Base-by-base conservation (phyloP, 352 stramenopile species). In the Phytophthora idaei region DNA sequence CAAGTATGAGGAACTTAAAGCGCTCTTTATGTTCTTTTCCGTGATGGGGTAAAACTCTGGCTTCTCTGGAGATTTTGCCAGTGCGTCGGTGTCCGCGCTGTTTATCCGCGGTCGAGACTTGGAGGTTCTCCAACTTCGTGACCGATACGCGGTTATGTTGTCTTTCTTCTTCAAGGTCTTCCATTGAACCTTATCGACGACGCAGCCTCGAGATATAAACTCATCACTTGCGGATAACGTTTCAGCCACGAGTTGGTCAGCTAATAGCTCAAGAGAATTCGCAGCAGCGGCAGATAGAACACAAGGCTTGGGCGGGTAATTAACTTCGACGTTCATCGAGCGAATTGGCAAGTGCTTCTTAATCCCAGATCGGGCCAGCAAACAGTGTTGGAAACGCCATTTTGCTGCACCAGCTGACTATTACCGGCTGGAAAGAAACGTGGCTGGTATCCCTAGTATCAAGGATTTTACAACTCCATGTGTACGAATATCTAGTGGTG, bases 181-280 rank as follows among this genome's bases (percentile, higher is more conserved):
- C 81, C 81, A 90, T 47, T 74, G 69, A 7, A 69, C 52, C 9
- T 51, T 58, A 28, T 76, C 45, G 9, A 87, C 65, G 28, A 60
- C 52, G 9, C 72, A 67, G 7, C 67, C 61, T 34, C 61, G 60
- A 21, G 67, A 66, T 36, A 83, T 71, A 61, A 81, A 86, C n/a
- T 69, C 71, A 21, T 82, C 81, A 51, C 78, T 79, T n/a, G 72
- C 67, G 10, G 67, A 58, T 32, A 89, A 68, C 28, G 77, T 82
- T 59, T 83, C 80, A 37, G 73, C 76, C 29, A 85, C 72, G 64
- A 89, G 76, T 34, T 75, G 72, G 46, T 87, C 76, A 25, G 78
- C 74, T 53, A 85, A 61, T 12, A 52, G 42, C 55, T 73, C 52
- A 25, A 89, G 69, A 45, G 74, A 76, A 10, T 68, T 56, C 41